Evolutionary conservation across 2,329 filamentous ascomycete genomes (phyloP).

Genomic region (Pseudocercospora fijiensis): DNA sequence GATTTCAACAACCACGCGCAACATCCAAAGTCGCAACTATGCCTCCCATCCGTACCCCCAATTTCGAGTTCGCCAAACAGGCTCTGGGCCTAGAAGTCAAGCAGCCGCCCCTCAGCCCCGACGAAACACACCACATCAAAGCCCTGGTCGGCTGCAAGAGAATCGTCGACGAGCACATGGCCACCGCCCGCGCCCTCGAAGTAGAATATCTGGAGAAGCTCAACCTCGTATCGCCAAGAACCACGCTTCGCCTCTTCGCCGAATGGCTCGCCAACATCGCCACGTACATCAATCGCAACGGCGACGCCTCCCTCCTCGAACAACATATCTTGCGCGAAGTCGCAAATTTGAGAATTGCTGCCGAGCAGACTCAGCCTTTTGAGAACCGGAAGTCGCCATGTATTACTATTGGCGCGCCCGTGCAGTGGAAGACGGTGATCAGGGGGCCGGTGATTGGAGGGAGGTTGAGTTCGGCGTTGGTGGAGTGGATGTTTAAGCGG

Average conservation of each 20-base stretch:
- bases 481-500: neutral
- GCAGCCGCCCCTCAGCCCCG: neutral
- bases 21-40: neutral
- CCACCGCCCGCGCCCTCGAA: neutral
- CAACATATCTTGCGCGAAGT: neutral
- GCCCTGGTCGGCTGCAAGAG: neutral
- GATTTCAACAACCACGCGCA: neutral
- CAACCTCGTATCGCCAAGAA: neutral
- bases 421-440: neutral
- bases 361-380: neutral
- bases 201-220: neutral
- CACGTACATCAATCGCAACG: neutral
- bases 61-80: neutral
- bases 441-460: neutral
- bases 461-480: neutral
- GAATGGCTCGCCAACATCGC: neutral
- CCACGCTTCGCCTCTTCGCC: neutral
- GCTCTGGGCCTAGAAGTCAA: neutral
- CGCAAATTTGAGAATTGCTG: neutral
- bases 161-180: neutral
- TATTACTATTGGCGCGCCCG: neutral
- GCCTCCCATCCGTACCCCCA: neutral
- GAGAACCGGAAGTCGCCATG: neutral
- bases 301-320: neutral
- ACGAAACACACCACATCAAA: neutral